phyloP scores from a whole-genome alignment of 306 rosid genomes.

The Delonix regia region DNA sequence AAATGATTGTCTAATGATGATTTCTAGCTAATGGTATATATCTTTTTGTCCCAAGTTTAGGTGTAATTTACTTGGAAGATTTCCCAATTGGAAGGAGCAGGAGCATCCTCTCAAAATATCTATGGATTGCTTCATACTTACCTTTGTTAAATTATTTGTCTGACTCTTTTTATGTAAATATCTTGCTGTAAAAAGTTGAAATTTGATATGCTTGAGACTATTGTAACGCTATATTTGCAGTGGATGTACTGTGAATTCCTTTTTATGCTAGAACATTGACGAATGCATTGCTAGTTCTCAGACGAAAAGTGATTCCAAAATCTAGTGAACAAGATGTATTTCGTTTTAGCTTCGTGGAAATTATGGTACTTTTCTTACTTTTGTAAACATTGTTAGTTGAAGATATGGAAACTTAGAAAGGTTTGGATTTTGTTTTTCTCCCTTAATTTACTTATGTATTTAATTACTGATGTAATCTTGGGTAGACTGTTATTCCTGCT shows the following conservation, averaged over 20 bases:
- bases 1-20: not conserved
- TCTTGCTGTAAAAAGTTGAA: not conserved
- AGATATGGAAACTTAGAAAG: too few relatives aligned
- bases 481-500: too few relatives aligned
- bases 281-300: constrained; percentile 2
- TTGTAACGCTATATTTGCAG: not conserved
- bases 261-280: not conserved
- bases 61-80: not conserved
- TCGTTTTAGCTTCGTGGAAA: not conserved
- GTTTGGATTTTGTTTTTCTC: too few relatives aligned
- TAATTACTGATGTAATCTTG: too few relatives aligned
- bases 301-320: not conserved
- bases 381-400: not conserved
- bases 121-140: constrained; percentile 4
- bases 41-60: not conserved
- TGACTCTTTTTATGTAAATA: constrained; percentile 1
- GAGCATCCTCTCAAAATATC: not conserved
- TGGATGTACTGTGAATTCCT: not conserved
- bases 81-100: not conserved
- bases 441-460: too few relatives aligned
- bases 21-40: not conserved
- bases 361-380: not conserved
- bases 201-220: not conserved
- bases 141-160: not conserved
- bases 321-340: not conserved